Evolutionary conservation across 1,139 yeast genomes (phyloP).

Genomic region (Blastobotrys buckinghamii): DNA sequence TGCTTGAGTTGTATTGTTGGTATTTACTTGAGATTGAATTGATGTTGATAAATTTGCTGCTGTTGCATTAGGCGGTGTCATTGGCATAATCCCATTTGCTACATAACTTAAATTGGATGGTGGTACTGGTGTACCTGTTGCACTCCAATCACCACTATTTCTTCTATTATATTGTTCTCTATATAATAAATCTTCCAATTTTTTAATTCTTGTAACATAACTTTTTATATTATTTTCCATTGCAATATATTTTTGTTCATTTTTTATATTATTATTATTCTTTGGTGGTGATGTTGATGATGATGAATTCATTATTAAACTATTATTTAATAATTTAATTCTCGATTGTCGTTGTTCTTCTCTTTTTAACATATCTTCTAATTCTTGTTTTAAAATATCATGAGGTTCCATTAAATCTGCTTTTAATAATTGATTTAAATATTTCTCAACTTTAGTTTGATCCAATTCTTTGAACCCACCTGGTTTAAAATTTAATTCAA

Average conservation of each 20-base stretch:
- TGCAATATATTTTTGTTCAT: background rate
- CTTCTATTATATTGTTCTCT: conserved; percentile 29
- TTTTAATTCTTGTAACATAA: conserved; percentile 35
- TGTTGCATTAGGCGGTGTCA: background rate
- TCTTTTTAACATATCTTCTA: conserved; percentile 22
- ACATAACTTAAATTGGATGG: conserved; percentile 6
- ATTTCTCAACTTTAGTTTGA: conserved; percentile 16
- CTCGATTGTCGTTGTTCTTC: conserved; percentile 3
- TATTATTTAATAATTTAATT: background rate
- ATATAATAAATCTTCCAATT: conserved; percentile 36
- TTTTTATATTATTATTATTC: background rate
- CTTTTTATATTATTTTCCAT: conserved; percentile 19
- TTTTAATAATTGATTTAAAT: conserved; percentile 19
- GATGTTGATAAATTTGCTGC: background rate
- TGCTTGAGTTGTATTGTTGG: background rate
- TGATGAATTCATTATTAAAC: background rate
- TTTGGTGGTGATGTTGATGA: too few species aligned
- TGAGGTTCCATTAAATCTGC: conserved; percentile 22
- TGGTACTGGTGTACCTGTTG: conserved; percentile 6
- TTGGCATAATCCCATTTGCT: conserved; percentile 10
- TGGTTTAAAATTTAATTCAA: background rate
- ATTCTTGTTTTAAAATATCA: conserved; percentile 23
- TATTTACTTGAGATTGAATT: background rate
- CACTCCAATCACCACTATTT: conserved; percentile 10
- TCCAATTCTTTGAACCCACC: conserved; percentile 6